Base-by-base conservation (phyloP, 2,329 filamentous ascomycete species). In the Tetracladium maxilliforme region DNA sequence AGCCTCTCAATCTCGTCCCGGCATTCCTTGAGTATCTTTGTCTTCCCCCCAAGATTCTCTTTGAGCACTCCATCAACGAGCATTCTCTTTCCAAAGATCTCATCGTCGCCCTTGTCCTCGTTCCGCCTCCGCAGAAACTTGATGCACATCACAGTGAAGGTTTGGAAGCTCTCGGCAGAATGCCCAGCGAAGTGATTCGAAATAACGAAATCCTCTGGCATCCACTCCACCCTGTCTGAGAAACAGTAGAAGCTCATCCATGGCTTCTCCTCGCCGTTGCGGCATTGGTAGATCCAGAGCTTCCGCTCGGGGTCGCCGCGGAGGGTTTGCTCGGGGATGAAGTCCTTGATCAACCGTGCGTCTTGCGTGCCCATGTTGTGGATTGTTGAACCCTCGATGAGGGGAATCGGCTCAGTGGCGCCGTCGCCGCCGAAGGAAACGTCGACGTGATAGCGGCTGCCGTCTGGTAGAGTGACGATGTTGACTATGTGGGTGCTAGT, bases 171-270 rank as follows among this genome's bases (percentile, higher is more conserved):
- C 16, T 44, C 42, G 13, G 50, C 45, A 28, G 48, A 52, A 22
- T 54, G 56, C 33, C 63, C 68, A 2, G 64, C 67, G 23, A 42
- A 63, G 36, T 54, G 65, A 43, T 67, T 77, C 52, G 75, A 56
- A 6, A 73, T 51, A 18, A 56, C 58, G 37, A 70, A 79, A 44
- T 80, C 74, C 21, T 52, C 45, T 4, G 58, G 60, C 17, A 68
- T 42, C 43, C 76, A 79, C 44, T 79, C 73, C 10, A 61, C 52
- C 31, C n/a, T n/a, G 18, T 77, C 68, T 3, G 62, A 60, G 43
- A 83, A 84, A 32, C 61, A 66, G 43, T 80, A 81, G 23, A 58
- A 63, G 2, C 64, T 52, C 13, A 59, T 52, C 68, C 74, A 84
- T 3, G 54, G 51, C 23, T 47, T 50, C 1, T 58, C 48, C 0